Base-by-base conservation (phyloP, 768 basidiomycete species). In the Calocybe indica region DNA sequence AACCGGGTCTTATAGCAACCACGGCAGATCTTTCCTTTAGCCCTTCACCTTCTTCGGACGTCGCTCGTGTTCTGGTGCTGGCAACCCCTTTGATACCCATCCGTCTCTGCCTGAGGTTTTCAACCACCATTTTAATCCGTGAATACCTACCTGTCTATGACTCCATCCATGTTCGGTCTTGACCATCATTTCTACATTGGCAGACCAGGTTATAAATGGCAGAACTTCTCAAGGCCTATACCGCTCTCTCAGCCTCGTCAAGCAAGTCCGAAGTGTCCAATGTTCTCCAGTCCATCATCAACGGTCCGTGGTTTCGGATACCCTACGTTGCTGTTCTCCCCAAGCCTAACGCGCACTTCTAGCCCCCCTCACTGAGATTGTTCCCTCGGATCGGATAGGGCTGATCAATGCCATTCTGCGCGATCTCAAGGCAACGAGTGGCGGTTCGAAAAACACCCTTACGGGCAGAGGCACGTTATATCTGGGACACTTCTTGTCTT, bases 381-480 rank as follows among this genome's bases (percentile, higher is more conserved):
- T 78, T 56, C 62, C 65, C 7, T 51, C 64, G 10, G 65, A 75
- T 48, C 79, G 84, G 45, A 63, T 70, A 36, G 64, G 74, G n/a
- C 70, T 88, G 41, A 71, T 88, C 30, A 75, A 76, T 50, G 56
- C 64, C 7, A 68, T 90, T 31, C 60, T 90, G 13, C 68, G 74
- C 44, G 88, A 90, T 64, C 67, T 89, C 37, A 73, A 69, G 53
- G 59, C 52, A 12, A 44, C 56, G 28, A 61, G 51, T 15, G 48
- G 46, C 6, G 47, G 34, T 46, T 60, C 45, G 15, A 73, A 72
- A 57, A 61, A 71, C 49, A 75, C 73, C 47, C 67, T 89, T 45
- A 64, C 76, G 7, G 55, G 70, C 29, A 78, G 80, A 65, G 81
- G 87, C 87, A 49, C 45, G 72, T 53, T 40, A 41, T 35, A 34